Evolutionary conservation across 345 rosid species (phyloP).

Genomic region (Noccaea bulbosa): DNA sequence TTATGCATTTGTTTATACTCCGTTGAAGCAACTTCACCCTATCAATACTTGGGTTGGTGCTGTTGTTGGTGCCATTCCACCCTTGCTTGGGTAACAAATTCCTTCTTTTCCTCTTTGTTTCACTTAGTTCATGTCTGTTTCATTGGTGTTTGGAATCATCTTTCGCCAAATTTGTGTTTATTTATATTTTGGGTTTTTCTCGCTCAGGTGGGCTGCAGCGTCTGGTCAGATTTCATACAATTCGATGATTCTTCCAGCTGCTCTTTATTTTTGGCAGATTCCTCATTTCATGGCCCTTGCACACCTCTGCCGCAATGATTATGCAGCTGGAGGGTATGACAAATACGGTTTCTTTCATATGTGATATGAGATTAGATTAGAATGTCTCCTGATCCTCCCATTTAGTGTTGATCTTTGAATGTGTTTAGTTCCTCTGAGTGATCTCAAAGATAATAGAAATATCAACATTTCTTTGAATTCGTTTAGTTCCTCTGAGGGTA

Average conservation of each 20-base stretch:
- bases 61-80: slow-evolving; percentile 97
- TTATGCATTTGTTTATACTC: slow-evolving; percentile 78
- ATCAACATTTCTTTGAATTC: background rate
- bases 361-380: slow-evolving; percentile 16
- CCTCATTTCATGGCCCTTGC: slow-evolving; percentile 99
- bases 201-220: slow-evolving; percentile 89
- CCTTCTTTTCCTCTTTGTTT: too few species aligned
- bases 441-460: background rate
- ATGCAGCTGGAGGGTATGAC: slow-evolving; percentile 94
- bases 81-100: slow-evolving; percentile 82
- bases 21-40: slow-evolving; percentile 97
- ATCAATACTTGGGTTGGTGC: slow-evolving; percentile 99
- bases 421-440: background rate
- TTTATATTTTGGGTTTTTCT: slow-evolving; percentile 20
- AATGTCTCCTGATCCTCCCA: slow-evolving; percentile 2
- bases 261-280: slow-evolving; percentile 97
- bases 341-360: slow-evolving; percentile 5
- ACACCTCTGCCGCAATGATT: slow-evolving; percentile 78
- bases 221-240: slow-evolving; percentile 73
- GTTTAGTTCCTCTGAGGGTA: background rate
- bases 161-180: background rate
- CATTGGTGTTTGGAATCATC: background rate
- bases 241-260: slow-evolving; percentile 84
- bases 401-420: slow-evolving; percentile 9
- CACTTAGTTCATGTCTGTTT: slow-evolving; percentile 9